Conservation (phyloP, 1,284 basidiomycete genomes). For the Fomitopsis pinicola region DNA sequence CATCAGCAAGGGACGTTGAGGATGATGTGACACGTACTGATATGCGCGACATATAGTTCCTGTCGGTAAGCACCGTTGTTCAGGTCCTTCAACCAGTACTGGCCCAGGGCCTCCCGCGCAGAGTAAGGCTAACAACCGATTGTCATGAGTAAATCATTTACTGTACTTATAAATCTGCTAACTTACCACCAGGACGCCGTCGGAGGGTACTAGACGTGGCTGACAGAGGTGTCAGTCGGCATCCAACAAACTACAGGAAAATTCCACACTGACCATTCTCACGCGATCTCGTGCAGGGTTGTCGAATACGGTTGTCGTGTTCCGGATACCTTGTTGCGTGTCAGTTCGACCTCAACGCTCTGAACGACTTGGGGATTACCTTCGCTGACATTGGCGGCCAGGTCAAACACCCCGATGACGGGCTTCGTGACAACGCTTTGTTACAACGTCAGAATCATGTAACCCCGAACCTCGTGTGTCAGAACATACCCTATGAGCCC, state of each 20-base stretch:
- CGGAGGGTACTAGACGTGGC: conserved; percentile 84
- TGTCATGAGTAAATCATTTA: background rate
- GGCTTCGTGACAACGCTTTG: conserved; percentile 84
- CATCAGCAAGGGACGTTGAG: background rate
- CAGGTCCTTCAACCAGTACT: conserved; percentile 95
- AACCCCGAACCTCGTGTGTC: background rate
- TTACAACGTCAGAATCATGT: conserved; percentile 6
- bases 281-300: conserved; percentile 87
- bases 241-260: background rate
- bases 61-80: conserved; percentile 82
- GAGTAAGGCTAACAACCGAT: conserved; percentile 67
- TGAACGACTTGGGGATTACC: conserved; percentile 38
- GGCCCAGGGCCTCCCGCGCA: conserved; percentile 87
- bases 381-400: conserved; percentile 95
- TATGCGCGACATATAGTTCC: conserved; percentile 91
- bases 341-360: background rate
- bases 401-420: conserved; percentile 93
- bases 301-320: conserved; percentile 98
- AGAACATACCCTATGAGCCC: conserved; percentile 83
- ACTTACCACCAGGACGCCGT: conserved; percentile 81
- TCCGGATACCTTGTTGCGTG: conserved; percentile 70
- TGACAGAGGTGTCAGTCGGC: conserved; percentile 22
- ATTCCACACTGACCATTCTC: conserved; percentile 54
- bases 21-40: conserved; percentile 46
- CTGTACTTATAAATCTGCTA: background rate